These are phyloP conservation scores for Nakazawaea anatomiae DNA, from an alignment of 805 yeast species.

Conservation along the genomic window DNA sequence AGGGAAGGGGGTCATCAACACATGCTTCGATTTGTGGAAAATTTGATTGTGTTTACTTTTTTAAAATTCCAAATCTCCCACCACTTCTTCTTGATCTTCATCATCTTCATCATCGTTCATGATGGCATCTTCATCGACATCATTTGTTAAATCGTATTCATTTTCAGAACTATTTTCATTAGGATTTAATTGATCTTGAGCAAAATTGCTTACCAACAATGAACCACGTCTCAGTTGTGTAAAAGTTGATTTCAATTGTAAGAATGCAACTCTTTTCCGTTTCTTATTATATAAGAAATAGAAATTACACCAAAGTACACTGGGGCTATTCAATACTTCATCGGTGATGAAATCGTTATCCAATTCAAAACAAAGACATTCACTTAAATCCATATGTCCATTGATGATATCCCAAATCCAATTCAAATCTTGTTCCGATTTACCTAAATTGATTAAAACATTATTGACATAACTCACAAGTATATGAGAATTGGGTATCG, in stretches of 20 bases:
- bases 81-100: constrained; percentile 27
- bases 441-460: constrained; percentile 62
- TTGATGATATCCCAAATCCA: constrained; percentile 89
- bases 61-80: constrained; percentile 31
- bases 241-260: constrained; percentile 56
- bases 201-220: constrained; percentile 30
- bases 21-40: too few species aligned
- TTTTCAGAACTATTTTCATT: constrained; percentile 17
- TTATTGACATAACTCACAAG: constrained; percentile 70
- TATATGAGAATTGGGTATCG: constrained; percentile 43
- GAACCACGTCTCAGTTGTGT: constrained; percentile 25
- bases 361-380: constrained; percentile 59
- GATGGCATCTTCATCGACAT: constrained; percentile 15
- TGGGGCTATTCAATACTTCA: constrained; percentile 63
- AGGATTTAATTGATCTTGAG: constrained; percentile 21
- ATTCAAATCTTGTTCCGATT: constrained; percentile 39
- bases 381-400: constrained; percentile 69
- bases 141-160: constrained; percentile 30
- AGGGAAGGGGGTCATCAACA: too few species aligned
- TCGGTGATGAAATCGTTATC: constrained; percentile 41
- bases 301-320: constrained; percentile 67
- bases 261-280: constrained; percentile 83
- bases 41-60: too few species aligned
- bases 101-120: constrained; percentile 23
- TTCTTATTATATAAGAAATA: constrained; percentile 92